Evolutionary conservation across 148 eudicot genomes (phyloP), one percentile per base, ranked within the genome.

Genomic region (Polygonum aviculare): DNA sequence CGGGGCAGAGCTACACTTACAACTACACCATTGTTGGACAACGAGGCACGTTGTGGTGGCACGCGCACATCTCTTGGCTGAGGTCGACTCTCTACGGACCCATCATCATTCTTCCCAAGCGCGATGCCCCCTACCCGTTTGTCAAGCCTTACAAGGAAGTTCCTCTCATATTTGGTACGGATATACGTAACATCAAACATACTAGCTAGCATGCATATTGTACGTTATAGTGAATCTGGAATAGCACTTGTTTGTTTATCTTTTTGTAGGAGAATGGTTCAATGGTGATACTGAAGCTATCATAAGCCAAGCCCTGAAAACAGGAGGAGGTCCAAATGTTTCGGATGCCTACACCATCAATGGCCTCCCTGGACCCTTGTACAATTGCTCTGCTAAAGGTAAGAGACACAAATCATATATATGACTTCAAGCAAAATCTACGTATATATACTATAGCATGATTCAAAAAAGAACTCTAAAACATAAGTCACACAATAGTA

Each of bases 61-160:
- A 86, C 74, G 89, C 87, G n/a, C 84, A 87, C 72, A 83, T 87
- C 45, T 87, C 90, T 0, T 87, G 90, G 90, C 78, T 87, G 10
- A 83, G 90, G 77, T 50, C 87, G 0, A 83, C 90, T 18, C 73
- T 85, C 44, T 77, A 87, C 72, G 90, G 90, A 7, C 86, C 90
- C 9, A 12, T 87, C 0, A 81, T 85, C 54, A 87, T 87, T 72
- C 84, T 83, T 31, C 47, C 90, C 90, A 85, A 83, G 76, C 73
- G 3, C 12, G 75, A 80, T 2, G 80, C 36, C 12, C 57, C 85
- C 21, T 85, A 87, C 78, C 90, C 90, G 1, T 87, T 87, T 55
- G 39, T 57, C 60, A 82, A 83, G 76, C 90, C 90, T 0, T 74
- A 85, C 74, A 85, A 82, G 80, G 85, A 87, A 82, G 82, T 83